Base-by-base conservation (phyloP, 2,329 filamentous ascomycete genomes). In the Ceratocystis variospora region DNA sequence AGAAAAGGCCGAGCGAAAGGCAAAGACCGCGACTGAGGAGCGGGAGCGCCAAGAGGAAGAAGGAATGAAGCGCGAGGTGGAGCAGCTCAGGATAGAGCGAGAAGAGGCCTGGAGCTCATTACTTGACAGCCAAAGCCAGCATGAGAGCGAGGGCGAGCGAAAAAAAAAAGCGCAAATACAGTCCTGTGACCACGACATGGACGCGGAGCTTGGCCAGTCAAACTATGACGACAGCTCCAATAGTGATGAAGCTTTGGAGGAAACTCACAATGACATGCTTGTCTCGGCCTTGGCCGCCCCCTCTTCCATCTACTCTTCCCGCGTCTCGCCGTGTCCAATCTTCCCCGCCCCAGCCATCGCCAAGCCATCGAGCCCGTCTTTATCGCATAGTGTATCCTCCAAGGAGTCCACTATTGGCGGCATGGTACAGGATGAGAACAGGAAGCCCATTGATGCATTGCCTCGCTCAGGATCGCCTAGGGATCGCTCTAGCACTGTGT, bases 401-500 rank as follows among this genome's bases (percentile, higher is more conserved):
- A 31, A 55, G 62, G 48, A 22, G n/a, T 55, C 62, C 19, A 31
- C 46, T n/a, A 25, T 25, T 61, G 22, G 53, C 28, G 25, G 22
- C 2, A 19, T 33, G 4, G 31, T 41, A 15, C 65, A 55, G 48
- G 10, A 57, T 48, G 31, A 63, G 31, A 37, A 61, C 61, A n/a
- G 41, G 19, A 19, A 31, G 19, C 46, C 25, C 10, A 33, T 8
- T 10, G 25, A 48, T 7, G 31, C 25, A 15, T 41, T 12, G 5
- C 50, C 44, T 8, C 46, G 25, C 19, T 10, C 22, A 2, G 17
- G 17, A 45, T 25, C 80, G 72, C 31, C 55, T n/a, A 2, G 17
- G 5, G 33, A 28, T 37, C 55, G 7, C 15, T 8, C 55, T 10
- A 81, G 78, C 71, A 82, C 80, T 46, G 79, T 85, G 65, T 83